Evolutionary conservation across 345 rosid genomes (phyloP).

Genomic region (Firmiana major): DNA sequence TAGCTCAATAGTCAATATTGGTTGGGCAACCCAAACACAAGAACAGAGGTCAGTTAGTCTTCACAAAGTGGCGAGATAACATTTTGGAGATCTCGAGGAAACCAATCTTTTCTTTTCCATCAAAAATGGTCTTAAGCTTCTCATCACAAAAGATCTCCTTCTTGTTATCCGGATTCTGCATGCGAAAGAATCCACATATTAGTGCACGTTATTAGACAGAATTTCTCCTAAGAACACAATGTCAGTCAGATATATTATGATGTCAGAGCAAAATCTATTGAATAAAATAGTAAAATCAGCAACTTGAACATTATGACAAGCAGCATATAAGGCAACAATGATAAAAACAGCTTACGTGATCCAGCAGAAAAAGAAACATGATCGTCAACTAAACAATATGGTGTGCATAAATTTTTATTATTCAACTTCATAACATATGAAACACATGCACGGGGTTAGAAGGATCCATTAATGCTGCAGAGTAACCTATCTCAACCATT

Average conservation of each 20-base stretch:
- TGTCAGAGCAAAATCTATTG: background rate
- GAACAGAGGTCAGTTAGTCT: slow-evolving; percentile 31
- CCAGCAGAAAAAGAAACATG: background rate
- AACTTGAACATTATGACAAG: background rate
- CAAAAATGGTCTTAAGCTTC: slow-evolving; percentile 66
- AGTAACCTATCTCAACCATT: background rate
- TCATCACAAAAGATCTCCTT: slow-evolving; percentile 72
- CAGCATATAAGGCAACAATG: background rate
- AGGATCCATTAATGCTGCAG: background rate
- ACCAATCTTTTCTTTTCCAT: slow-evolving; percentile 66
- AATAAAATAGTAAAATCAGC: background rate
- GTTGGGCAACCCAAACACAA: background rate
- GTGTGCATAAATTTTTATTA: background rate
- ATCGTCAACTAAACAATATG: background rate
- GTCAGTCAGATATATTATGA: no score
- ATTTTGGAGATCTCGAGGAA: slow-evolving; percentile 74
- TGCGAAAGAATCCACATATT: slow-evolving; percentile 6
- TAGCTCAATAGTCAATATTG: background rate
- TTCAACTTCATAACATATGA: background rate
- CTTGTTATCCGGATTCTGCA: slow-evolving; percentile 71
- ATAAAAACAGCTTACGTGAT: background rate
- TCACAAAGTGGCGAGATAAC: slow-evolving; percentile 59
- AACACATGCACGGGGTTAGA: background rate
- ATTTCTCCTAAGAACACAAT: no score
- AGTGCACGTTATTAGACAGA: background rate